Evolutionary conservation across 1,284 basidiomycete species (phyloP), one percentile per base, ranked within the genome.

Genomic region (Tausonia pullulans): DNA sequence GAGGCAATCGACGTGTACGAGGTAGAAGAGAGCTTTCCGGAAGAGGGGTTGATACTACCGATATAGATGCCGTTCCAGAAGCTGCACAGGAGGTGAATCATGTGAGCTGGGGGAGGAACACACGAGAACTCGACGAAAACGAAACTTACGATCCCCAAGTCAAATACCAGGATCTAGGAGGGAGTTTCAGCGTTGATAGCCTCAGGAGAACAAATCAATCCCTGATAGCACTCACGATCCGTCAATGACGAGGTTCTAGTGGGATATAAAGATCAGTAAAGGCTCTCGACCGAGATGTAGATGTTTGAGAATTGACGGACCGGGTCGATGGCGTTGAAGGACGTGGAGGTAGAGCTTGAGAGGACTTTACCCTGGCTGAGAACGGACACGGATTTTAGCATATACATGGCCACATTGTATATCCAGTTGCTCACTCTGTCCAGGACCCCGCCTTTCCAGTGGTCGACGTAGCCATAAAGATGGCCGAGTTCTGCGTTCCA

Each of bases 331-430:
- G 82, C 82, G 68, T 84, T 84, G 69, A 81, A 83, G 62, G 77
- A 74, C 58, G 78, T 77, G 3, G 73, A 68, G 10, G 69, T 68
- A 1, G 75, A 71, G 0, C 81, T 81, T 0, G 79, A 79, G 1
- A 78, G 79, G 7, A 84, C 79, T 8, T 82, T 72, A 4, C 82
- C 83, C 61, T 79, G 70, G 68, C 83, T 77, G 0, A 74, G 74
- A 72, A 76, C 82, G 65, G 76, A 52, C 14, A 66, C 60, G 60
- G 61, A 67, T n/a, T n/a, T n/a, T n/a, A n/a, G n/a, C n/a, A n/a
- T n/a, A n/a, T n/a, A n/a, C n/a, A n/a, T n/a, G n/a, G n/a, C n/a
- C n/a, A n/a, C n/a, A n/a, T n/a, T n/a, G n/a, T n/a, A n/a, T n/a
- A n/a, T n/a, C n/a, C n/a, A n/a, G n/a, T n/a, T n/a, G n/a, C n/a